Conservation (phyloP, 768 basidiomycete species). For the Chlorophyllum brunneum region DNA sequence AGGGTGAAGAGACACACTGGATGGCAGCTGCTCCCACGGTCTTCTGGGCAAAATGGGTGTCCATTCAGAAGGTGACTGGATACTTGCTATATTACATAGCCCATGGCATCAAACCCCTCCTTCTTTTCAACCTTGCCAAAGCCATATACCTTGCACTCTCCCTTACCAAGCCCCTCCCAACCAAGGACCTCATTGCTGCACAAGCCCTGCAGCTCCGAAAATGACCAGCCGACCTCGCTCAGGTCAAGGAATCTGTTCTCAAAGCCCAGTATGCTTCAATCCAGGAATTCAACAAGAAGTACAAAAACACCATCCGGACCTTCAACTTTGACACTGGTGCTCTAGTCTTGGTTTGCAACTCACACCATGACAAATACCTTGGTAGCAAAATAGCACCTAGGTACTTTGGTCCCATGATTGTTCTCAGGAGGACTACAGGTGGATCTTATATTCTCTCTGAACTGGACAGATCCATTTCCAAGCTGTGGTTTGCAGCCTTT, state of each 20-base stretch:
- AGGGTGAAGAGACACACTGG: conserved; percentile 29
- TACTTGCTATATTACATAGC: conserved; percentile 32
- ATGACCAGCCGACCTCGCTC: conserved; percentile 19
- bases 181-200: conserved; percentile 19
- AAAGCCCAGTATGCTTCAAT: conserved; percentile 10
- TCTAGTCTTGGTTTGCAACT: too few relatives aligned
- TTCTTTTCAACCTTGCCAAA: conserved; percentile 26
- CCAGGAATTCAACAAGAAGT: conserved; percentile 22
- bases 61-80: conserved; percentile 26
- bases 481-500: conserved; percentile 16
- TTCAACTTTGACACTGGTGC: conserved; percentile 21
- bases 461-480: conserved; percentile 21
- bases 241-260: conserved; percentile 16
- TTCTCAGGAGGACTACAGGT: conserved; percentile 21
- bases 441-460: conserved; percentile 25
- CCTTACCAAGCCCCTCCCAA: conserved; percentile 7
- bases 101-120: conserved; percentile 29
- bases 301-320: conserved; percentile 13
- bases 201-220: conserved; percentile 23
- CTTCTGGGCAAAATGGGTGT: conserved; percentile 30
- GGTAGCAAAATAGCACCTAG: conserved; percentile 23
- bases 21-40: conserved; percentile 18
- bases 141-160: conserved; percentile 14
- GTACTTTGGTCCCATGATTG: conserved; percentile 31
- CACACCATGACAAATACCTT: conserved; percentile 20